A percentile compares a stretch with the other conserved stretches of the same genome.
Conservation (phyloP, 306 rosid species). For the Purshia tridentata region DNA sequence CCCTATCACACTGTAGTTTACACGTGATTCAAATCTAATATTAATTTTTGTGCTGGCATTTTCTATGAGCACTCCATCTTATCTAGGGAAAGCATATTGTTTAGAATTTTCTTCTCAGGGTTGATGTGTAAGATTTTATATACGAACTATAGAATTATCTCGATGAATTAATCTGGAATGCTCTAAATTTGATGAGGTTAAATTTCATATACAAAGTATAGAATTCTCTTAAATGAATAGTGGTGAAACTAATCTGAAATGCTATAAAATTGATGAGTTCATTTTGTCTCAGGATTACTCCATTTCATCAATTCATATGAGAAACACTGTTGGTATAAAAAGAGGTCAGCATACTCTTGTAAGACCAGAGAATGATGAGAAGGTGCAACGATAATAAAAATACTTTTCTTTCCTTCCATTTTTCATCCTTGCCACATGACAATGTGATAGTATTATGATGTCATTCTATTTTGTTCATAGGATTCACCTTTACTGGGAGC, state of each 20-base stretch:
- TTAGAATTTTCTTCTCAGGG: neutral
- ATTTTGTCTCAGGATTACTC: constrained; percentile 64
- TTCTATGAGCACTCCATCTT: too few species aligned
- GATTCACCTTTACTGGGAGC: constrained; percentile 57
- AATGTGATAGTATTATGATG: constrained; percentile 14
- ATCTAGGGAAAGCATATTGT: neutral
- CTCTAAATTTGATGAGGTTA: neutral
- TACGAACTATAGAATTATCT: neutral
- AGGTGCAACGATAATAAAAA: constrained; percentile 34
- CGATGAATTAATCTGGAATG: neutral
- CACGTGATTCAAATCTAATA: too few species aligned
- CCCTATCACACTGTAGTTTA: too few species aligned
- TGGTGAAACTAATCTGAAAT: neutral
- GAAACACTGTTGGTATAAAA: constrained; percentile 53
- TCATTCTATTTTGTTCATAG: constrained; percentile 41
- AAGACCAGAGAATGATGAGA: constrained; percentile 39
- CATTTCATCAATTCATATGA: constrained; percentile 59
- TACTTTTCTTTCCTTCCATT: constrained; percentile 24
- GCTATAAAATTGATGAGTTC: constrained; percentile 8
- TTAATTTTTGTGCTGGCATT: too few species aligned
- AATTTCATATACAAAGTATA: neutral
- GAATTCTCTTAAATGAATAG: neutral
- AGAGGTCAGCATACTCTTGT: constrained; percentile 49
- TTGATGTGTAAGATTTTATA: neutral
- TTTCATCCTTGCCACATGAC: constrained; percentile 19